Conservation (phyloP, 75 land plant species). For the Selaginella moellendorffii region DNA sequence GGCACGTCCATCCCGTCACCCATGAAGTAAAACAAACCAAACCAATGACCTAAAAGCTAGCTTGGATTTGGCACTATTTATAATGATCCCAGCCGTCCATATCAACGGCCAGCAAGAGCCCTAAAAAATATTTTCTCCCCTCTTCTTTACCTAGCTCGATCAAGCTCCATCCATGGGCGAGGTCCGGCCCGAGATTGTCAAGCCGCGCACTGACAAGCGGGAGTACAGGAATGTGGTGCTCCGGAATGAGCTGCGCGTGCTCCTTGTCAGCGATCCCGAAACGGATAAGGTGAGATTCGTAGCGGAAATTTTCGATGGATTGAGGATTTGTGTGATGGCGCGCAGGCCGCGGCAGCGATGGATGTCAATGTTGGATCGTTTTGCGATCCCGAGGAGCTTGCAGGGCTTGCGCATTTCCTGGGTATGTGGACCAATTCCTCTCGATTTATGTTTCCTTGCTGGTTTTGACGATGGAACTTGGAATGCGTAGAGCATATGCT, state of each 20-base stretch:
- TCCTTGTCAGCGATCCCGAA: slow-evolving; percentile 86
- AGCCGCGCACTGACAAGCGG: slow-evolving; percentile 70
- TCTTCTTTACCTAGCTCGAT: too few relatives aligned
- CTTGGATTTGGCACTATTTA: too few relatives aligned
- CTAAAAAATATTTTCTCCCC: too few relatives aligned
- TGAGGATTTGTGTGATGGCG: neutral
- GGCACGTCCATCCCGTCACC: too few relatives aligned
- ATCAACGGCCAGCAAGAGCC: too few relatives aligned
- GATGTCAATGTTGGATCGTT: slow-evolving; percentile 69
- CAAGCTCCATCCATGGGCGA: neutral
- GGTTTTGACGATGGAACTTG: too few relatives aligned
- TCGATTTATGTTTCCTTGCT: too few relatives aligned
- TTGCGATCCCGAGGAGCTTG: slow-evolving; percentile 76
- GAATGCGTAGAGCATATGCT: too few relatives aligned
- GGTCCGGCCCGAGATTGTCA: slow-evolving; percentile 31
- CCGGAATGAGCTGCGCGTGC: slow-evolving; percentile 58
- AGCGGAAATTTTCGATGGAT: neutral
- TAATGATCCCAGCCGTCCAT: too few relatives aligned
- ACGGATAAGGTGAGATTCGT: slow-evolving; percentile 59
- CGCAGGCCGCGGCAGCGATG: slow-evolving; percentile 89
- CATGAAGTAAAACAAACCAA: too few relatives aligned
- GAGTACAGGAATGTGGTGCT: slow-evolving; percentile 60
- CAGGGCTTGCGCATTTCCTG: slow-evolving; percentile 90
- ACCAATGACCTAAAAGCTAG: too few relatives aligned
- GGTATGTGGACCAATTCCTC: too few relatives aligned